Evolutionary conservation across 345 rosid species (phyloP), one percentile per base, ranked within the genome.

Genomic region (Acer negundo): DNA sequence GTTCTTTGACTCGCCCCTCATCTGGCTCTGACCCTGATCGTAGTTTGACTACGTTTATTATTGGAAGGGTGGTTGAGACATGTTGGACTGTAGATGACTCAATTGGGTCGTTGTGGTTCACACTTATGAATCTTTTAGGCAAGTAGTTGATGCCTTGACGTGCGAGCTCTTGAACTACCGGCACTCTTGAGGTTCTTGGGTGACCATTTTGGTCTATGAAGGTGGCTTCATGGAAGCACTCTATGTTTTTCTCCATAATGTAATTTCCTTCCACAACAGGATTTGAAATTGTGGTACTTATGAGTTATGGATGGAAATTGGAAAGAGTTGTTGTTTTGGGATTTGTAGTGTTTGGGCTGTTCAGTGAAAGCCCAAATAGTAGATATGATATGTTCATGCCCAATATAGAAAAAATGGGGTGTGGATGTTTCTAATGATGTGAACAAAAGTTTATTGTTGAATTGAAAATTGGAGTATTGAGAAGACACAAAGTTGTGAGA

Each of bases 81-180:
- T 28, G 46, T 78, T 40, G 69, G 15, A 31, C 28, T 1, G 10
- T 69, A 13, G 74, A 20, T 23, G 76, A 26, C 1, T 56, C 66
- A 55, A 12, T 12, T 31, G 53, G 64, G 68, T 64, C 10, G 3
- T 31, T 7, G n/a, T 22, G 62, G 67, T 47, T 12, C 62, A 6
- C 47, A 8, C 40, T 20, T 12, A 61, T 20, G 49, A 77, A 77
- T 38, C 75, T 70, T 10, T 61, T 20, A 3, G 70, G 80, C 40
- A 49, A 69, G 53, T 70, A 75, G 17, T 17, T 62, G 49, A 47
- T 17, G 15, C 70, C 71, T 16, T 8, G 49, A 42, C 70, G 75
- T 5, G 40, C 80, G 13, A 77, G 80, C 55, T 77, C 80, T 49
- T 70, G 75, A 63, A 70, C 80, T 75, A 70, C 75, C 1, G 80